Base-by-base conservation (phyloP, 371 early-diverging fungal genomes). In the Fennellomyces sp. region DNA sequence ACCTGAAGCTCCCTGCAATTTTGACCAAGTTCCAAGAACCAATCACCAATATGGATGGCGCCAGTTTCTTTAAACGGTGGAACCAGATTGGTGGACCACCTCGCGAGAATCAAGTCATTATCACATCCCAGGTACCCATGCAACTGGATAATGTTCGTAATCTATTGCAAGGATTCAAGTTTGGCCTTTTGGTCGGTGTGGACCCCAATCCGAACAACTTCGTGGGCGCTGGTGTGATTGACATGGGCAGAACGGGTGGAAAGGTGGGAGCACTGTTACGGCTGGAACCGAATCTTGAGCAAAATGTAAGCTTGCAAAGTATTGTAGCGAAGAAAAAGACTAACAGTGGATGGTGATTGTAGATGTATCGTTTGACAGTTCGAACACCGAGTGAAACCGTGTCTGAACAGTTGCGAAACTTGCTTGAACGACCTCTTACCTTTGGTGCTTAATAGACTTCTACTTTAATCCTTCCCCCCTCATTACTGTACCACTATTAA, bases 61-160 rank as follows among this genome's bases (percentile, higher is more conserved):
- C 73, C n/a, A 95, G 94, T 73, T 98, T 95, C 72, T 94, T 97
- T 65, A 75, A 82, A 19, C 86, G 97, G 23, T 98, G 99, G 99
- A 91, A 90, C 67, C 97, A 97, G 72, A 91, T 98, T 61, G 96
- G 94, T 17, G 95, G 91, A 0, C 70, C 90, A 5, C 91, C 91
- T 15, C 82, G 91, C 17, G 96, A 96, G 65, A 79, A 73, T 21
- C 93, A 92, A 65, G 71, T 68, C 27, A 83, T 93, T 39, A 89
- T 93, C 68, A 76, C 80, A 52, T 74, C 86, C n/a, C 76, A 78
- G 5, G 69, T 70, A 0, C 82, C 83, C 25, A 87, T 89, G 27
- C 77, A 87, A 42, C 47, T 81, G 26, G 73, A 72, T 11, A 70
- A 56, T 5, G 75, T 83, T 3, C 68, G 83, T 8, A 65, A 60